A percentile compares a stretch with the other conserved stretches of the same genome.
These are phyloP conservation scores for Senecio squalidus DNA, from an alignment of 140 eudicot genomes.

Conservation along the genomic window DNA sequence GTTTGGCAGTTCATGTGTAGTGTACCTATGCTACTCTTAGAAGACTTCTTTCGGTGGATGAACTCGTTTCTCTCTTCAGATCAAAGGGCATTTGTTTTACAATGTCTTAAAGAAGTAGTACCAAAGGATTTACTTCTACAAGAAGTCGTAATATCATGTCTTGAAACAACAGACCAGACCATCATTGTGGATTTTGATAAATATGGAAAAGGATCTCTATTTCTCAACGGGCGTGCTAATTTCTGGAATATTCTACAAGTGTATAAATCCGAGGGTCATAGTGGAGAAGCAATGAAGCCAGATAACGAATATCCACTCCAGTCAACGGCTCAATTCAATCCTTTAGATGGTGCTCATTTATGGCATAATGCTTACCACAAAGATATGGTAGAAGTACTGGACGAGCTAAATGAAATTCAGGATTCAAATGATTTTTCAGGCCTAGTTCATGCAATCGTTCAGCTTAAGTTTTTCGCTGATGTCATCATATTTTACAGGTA, in stretches of 20 bases:
- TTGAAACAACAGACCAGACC: constrained; percentile 37
- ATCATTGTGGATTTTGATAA: constrained; percentile 18
- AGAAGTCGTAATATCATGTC: constrained; percentile 79
- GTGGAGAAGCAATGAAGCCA: constrained; percentile 23
- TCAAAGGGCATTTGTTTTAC: constrained; percentile 40
- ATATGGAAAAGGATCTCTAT: constrained; percentile 46
- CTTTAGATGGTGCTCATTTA: constrained; percentile 41
- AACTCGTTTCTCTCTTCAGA: constrained; percentile 54
- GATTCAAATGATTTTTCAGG: constrained; percentile 41
- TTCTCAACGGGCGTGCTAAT: constrained; percentile 38
- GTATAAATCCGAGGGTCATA: constrained; percentile 25
- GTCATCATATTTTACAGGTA: constrained; percentile 85
- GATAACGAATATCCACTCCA: constrained; percentile 16
- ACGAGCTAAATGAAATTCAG: constrained; percentile 47
- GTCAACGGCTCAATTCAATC: constrained; percentile 26
- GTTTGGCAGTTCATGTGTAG: constrained; percentile 93
- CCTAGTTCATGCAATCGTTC: constrained; percentile 44
- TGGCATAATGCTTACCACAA: constrained; percentile 73
- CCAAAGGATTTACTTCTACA: constrained; percentile 66
- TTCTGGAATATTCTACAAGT: constrained; percentile 36
- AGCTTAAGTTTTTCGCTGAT: constrained; percentile 64
- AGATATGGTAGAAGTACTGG: constrained; percentile 41
- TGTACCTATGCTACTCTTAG: constrained; percentile 69
- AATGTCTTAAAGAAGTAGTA: constrained; percentile 50
- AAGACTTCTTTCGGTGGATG: constrained; percentile 82